Conservation (phyloP, 1,284 basidiomycete genomes). For the Veloboletus limbatus region DNA sequence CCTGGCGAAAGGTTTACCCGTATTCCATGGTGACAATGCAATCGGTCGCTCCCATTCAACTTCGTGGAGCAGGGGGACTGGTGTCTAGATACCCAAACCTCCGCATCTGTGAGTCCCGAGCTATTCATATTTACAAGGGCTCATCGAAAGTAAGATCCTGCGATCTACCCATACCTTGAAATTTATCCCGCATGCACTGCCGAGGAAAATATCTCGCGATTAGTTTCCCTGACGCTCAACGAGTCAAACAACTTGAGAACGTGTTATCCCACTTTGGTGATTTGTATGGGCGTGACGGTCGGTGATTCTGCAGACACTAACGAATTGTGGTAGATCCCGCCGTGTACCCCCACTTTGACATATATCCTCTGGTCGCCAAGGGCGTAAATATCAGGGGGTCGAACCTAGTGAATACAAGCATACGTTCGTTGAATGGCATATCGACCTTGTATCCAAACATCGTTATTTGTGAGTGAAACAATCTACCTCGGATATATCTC, state of each 20-base stretch:
- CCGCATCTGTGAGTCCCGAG: constrained; percentile 24
- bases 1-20: constrained; percentile 22
- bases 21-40: constrained; percentile 5
- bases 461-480: constrained; percentile 23
- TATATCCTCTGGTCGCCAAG: constrained; percentile 37
- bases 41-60: constrained; percentile 7
- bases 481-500: background rate
- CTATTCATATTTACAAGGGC: background rate
- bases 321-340: constrained; percentile 34
- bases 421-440: background rate
- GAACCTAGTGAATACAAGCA: background rate
- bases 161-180: constrained; percentile 28
- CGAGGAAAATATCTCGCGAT: constrained; percentile 3
- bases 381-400: background rate
- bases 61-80: constrained; percentile 14
- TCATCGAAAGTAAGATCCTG: constrained; percentile 26
- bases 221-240: constrained; percentile 2
- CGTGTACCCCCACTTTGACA: constrained; percentile 46
- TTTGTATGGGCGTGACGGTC: constrained; percentile 20
- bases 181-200: constrained; percentile 25
- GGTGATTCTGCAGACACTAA: constrained; percentile 14
- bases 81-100: constrained; percentile 19
- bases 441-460: constrained; percentile 21
- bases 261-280: constrained; percentile 21
- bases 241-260: background rate